phyloP scores from a whole-genome alignment of 768 basidiomycete genomes.

The Candolleomyces eurysporus region DNA sequence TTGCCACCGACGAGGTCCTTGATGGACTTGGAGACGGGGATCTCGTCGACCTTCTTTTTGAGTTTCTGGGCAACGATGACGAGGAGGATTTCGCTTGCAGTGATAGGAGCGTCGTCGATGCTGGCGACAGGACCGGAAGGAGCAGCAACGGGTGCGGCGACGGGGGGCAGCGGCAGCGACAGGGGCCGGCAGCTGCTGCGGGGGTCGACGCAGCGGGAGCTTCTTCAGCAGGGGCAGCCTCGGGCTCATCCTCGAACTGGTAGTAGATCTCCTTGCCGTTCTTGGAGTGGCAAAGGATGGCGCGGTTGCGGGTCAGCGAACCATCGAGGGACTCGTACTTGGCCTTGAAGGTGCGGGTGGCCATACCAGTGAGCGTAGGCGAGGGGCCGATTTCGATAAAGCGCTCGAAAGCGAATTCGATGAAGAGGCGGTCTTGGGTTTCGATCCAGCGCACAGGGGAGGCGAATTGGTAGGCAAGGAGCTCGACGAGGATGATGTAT shows the following conservation, averaged over 20 bases:
- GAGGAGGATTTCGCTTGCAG: constrained; percentile 83
- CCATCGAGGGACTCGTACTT: constrained; percentile 93
- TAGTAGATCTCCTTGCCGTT: constrained; percentile 97
- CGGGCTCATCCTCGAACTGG: constrained; percentile 86
- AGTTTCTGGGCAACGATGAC: constrained; percentile 95
- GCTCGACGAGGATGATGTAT: constrained; percentile 94
- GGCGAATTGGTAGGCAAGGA: constrained; percentile 96
- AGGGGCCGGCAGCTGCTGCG: constrained; percentile 36
- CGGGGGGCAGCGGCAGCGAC: constrained; percentile 39
- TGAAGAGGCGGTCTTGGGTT: constrained; percentile 94
- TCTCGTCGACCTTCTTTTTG: constrained; percentile 90
- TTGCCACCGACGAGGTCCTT: constrained; percentile 99
- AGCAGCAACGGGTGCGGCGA: constrained; percentile 42
- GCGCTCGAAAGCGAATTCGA: constrained; percentile 82
- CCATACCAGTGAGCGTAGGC: constrained; percentile 95
- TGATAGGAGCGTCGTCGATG: constrained; percentile 89
- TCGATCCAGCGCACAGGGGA: constrained; percentile 99
- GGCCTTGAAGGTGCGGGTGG: constrained; percentile 81
- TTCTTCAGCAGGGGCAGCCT: constrained; percentile 40
- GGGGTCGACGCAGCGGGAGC: constrained; percentile 30
- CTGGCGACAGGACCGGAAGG: constrained; percentile 64
- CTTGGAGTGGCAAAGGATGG: constrained; percentile 92
- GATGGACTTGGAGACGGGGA: constrained; percentile 90
- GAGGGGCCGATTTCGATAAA: constrained; percentile 96
- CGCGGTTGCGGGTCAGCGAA: constrained; percentile 72